Evolutionary conservation across 2,329 filamentous ascomycete species (phyloP), one percentile per base, ranked within the genome.

Genomic region (Alternaria sp.): DNA sequence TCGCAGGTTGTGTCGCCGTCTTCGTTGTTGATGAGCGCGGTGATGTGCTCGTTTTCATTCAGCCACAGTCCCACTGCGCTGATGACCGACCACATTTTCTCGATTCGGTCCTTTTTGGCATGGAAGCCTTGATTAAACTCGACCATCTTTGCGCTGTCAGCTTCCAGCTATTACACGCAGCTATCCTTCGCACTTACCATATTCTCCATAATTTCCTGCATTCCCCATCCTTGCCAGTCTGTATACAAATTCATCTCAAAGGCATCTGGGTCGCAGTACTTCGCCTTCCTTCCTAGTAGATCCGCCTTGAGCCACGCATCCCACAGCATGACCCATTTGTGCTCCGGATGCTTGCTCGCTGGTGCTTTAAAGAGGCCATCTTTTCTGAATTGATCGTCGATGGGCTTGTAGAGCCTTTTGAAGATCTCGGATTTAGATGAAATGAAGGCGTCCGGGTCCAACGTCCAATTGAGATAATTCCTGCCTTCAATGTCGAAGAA

Each of bases 281-380:
- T 59, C 10, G 57, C 54, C 26, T 63, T 60, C 8, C 46, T 44
- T 8, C 11, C 12, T 6, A 55, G 47, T 2, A 65, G 44, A 21
- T 58, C 47, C 15, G 18, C 50, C 49, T 59, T 67, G n/a, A 63
- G 49, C 59, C 58, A 71, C 20, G 58, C 62, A n/a, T 55, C 46
- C 56, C 59, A 57, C 64, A 70, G 58, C 7, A 71, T 72, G 6
- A 73, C 55, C 70, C 71, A 73, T 55, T 72, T 73, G 56, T 66
- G 64, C 12, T 59, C 60, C 11, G 49, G 49, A 21, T 66, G 51
- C 2, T 71, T 44, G 9, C 25, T 20, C 8, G 67, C 58, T 23
- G 59, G 41, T 15, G 58, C 18, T n/a, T 61, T 45, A 25, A 55
- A 60, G 14, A 70, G 58, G 5, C 45, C 55, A 3, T 54, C 55